Conservation (phyloP, 495 filamentous ascomycete species). For the Penicillium longicatenatum region DNA sequence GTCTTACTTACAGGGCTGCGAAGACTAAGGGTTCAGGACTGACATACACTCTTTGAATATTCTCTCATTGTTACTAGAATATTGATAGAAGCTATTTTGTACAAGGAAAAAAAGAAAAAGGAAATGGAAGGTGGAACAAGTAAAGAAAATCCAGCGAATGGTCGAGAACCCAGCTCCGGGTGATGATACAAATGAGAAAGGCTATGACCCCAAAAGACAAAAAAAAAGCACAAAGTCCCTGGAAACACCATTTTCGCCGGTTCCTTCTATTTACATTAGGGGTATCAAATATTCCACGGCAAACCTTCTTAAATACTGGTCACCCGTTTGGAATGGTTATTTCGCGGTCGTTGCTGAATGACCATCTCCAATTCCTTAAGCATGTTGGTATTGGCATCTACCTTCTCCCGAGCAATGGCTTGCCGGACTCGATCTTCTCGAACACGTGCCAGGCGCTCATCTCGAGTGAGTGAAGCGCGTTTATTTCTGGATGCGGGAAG, state of each 20-base stretch:
- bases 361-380: constrained; percentile 88
- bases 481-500: constrained; percentile 60
- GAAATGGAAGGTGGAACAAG: background rate
- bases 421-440: constrained; percentile 79
- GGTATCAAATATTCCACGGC: constrained; percentile 34
- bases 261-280: constrained; percentile 41
- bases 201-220: constrained; percentile 5
- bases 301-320: constrained; percentile 42
- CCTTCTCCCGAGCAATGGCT: constrained; percentile 66
- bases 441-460: constrained; percentile 86
- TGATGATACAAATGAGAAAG: constrained; percentile 13
- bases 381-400: constrained; percentile 83
- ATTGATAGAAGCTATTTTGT: constrained; percentile 4
- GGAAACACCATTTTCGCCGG: constrained; percentile 39
- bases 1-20: background rate
- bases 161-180: constrained; percentile 5
- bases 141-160: constrained; percentile 7
- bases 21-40: background rate
- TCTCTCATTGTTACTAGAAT: background rate
- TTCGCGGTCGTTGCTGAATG: constrained; percentile 71
- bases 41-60: background rate
- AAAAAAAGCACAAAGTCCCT: constrained; percentile 13
- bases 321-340: constrained; percentile 48
- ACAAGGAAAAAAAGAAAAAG: background rate
- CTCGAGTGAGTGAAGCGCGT: constrained; percentile 73